phyloP scores from a whole-genome alignment of 2,329 filamentous ascomycete genomes.

The Boeremia lycopersici region DNA sequence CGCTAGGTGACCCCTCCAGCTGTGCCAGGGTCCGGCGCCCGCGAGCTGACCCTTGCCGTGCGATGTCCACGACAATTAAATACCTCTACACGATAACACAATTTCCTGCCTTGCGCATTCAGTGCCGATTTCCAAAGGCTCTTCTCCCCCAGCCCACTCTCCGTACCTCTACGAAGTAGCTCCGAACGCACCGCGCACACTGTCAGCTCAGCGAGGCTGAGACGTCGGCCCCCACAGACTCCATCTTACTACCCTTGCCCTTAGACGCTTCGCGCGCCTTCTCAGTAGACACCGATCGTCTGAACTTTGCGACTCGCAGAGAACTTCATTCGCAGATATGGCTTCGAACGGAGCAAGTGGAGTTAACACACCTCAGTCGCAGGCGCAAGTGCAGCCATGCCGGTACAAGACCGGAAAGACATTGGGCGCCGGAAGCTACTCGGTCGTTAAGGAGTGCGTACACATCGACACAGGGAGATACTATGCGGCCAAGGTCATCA shows the following conservation, averaged over 20 bases:
- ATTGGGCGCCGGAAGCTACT: constrained; percentile 93
- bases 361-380: constrained; percentile 39
- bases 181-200: not conserved
- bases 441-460: constrained; percentile 97
- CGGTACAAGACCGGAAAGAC: constrained; percentile 99
- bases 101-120: not conserved
- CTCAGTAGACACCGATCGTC: not conserved
- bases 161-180: not conserved
- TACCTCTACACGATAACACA: not conserved
- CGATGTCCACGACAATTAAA: not conserved
- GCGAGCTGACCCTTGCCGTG: constrained; percentile 4
- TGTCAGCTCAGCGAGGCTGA: constrained; percentile 14
- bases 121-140: not conserved
- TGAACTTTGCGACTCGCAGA: not conserved
- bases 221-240: constrained; percentile 12
- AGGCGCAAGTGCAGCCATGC: constrained; percentile 82
- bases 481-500: constrained; percentile 99
- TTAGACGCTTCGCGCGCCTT: not conserved
- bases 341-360: constrained; percentile 43
- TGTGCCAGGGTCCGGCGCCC: constrained; percentile 1
- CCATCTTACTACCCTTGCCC: constrained; percentile 1
- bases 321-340: constrained; percentile 17
- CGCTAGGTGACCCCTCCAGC: constrained; percentile 4
- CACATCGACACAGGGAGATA: constrained; percentile 97
- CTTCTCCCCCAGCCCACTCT: no score